Evolutionary conservation across 2,329 filamentous ascomycete genomes (phyloP), one percentile per base, ranked within the genome.

Genomic region (Calonectria hongkongensis): DNA sequence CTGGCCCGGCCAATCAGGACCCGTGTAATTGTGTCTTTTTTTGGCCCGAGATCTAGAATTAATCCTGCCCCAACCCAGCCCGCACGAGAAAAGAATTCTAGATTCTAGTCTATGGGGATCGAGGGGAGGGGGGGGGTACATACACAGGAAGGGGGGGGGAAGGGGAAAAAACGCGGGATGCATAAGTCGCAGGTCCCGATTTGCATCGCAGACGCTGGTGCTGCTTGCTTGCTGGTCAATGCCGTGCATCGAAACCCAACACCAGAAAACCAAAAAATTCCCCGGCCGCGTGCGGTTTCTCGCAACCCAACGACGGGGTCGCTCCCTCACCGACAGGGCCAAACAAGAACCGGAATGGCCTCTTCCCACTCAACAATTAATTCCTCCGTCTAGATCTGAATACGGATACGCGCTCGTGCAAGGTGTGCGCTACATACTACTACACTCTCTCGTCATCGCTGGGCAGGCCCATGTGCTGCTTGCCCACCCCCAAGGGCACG

Each of bases 21-120:
- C 27, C 16, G 12, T 3, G 30, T 39, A 50, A 50, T 68, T 47
- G 18, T 18, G 30, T 36, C 33, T 36, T 36, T 36, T 36, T 36
- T 36, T 36, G 41, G 39, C 18, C 18, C 51, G 41, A 67, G 51
- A 60, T 68, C 51, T 68, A 60, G 51, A 68, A 68, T 47, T 21
- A 58, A 30, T 66, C 41, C 28, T 54, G 28, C 51, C 51, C 41
- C 45, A 68, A 45, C 66, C 45, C 66, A 68, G 47, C 41, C 50
- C 21, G 39, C 41, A n/a, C 33, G 21, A 66, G 21, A 54, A 33
- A 10, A 51, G 33, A 25, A 62, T 62, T 62, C 36, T 28, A 62
- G 56, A 43, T 62, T 41, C 56, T 10, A 56, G 28, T 36, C 51
- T 39, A 56, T 36, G 30, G 51, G 51, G 41, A 21, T 21, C 21